Conservation (phyloP, 176 grass and related monocot genomes). For the Cenchrus americanus region DNA sequence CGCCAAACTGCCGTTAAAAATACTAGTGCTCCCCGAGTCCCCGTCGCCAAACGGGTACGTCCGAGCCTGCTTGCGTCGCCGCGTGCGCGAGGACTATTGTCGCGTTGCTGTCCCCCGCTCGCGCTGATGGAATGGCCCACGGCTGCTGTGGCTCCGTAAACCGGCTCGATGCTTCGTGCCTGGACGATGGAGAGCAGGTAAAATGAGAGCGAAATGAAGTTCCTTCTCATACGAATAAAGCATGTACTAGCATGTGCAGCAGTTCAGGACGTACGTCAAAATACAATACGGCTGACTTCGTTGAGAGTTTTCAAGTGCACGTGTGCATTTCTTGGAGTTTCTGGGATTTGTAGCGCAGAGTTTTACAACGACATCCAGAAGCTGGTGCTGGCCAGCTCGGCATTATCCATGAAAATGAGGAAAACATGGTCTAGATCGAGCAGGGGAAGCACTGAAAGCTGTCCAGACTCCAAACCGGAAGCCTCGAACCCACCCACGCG, state of each 20-base stretch:
- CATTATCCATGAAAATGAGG: background rate
- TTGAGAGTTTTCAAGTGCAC: too few species aligned
- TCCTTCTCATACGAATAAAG: too few species aligned
- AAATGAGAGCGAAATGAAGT: background rate
- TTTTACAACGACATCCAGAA: background rate
- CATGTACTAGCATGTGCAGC: too few species aligned
- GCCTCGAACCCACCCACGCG: background rate
- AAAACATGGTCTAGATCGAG: background rate
- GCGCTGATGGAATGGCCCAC: background rate
- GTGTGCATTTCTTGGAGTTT: background rate
- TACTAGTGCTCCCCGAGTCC: background rate
- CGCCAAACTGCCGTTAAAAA: background rate
- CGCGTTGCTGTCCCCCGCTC: background rate
- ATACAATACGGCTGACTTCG: too few species aligned
- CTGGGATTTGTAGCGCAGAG: background rate
- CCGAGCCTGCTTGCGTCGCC: conserved; percentile 27
- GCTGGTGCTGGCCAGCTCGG: background rate
- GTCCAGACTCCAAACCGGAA: too few species aligned
- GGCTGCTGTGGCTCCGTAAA: background rate
- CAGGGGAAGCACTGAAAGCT: background rate
- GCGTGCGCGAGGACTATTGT: background rate
- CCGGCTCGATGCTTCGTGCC: conserved; percentile 18
- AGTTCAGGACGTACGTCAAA: too few species aligned
- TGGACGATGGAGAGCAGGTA: background rate
- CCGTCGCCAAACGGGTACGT: background rate